Evolutionary conservation across 345 rosid genomes (phyloP), one percentile per base, ranked within the genome.

Genomic region (Citrus reticulata): DNA sequence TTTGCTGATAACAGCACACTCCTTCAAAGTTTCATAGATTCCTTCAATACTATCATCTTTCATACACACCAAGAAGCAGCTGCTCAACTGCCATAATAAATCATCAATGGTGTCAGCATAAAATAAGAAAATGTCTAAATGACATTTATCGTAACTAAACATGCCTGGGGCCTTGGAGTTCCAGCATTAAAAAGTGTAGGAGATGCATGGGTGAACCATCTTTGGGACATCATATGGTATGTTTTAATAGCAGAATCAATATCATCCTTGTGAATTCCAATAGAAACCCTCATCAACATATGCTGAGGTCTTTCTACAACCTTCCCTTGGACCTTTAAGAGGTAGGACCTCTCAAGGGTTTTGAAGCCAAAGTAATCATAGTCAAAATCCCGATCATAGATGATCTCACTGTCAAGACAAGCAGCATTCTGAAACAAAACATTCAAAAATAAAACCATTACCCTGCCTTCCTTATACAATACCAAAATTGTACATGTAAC

Each of bases 191-290:
- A 95, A 73, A 95, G 97, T 7, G 97, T 93, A 68, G 98, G 97
- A 72, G 97, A 90, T 66, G 98, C 98, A 87, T 93, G 98, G 71
- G 97, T 93, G 87, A 95, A 95, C 98, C 96, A 93, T 59, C 95
- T 79, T 46, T 94, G 97, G 66, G 97, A 93, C 96, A 94, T 93
- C 87, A 91, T 81, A 71, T 93, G 97, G 82, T 94, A 94, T n/a
- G 97, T 93, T 78, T 81, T 83, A 79, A 94, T 84, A 13, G 75
- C 91, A 62, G 93, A 90, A 67, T 91, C 97, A 76, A 91, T 84
- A 76, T 93, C 94, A 77, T 89, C 88, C 74, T 88, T 91, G 82
- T 91, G 97, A 64, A 95, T 90, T 25, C 97, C 98, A 86, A 91
- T 95, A 80, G 94, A 75, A 78, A 95, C 98, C 85, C 97, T 90